Percentiles rank a stretch among this genome's conserved stretches.
Conservation (phyloP, 352 stramenopile genomes). For the Globisporangium sylvaticum region DNA sequence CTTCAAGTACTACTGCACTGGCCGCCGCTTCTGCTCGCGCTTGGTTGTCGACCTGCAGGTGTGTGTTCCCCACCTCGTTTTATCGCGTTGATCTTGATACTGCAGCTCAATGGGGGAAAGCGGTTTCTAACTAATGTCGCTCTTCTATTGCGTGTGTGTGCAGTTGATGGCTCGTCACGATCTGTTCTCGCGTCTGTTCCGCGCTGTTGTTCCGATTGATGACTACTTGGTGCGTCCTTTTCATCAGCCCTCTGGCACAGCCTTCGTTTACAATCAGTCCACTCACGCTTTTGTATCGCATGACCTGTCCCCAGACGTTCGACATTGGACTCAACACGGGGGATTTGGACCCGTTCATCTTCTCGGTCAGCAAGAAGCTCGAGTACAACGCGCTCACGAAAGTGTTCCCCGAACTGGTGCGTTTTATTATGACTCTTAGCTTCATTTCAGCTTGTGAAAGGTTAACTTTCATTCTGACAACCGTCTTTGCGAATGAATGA, state of each 20-base stretch:
- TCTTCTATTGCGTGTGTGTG: slow-evolving; percentile 3
- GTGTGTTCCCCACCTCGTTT: background rate
- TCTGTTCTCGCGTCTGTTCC: slow-evolving; percentile 53
- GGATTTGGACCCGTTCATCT: slow-evolving; percentile 66
- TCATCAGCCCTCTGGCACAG: background rate
- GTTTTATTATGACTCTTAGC: background rate
- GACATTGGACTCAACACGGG: slow-evolving; percentile 57
- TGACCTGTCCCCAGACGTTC: slow-evolving; percentile 39
- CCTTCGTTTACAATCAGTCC: background rate
- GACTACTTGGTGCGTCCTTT: slow-evolving; percentile 12
- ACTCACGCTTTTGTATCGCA: background rate
- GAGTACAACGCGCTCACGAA: slow-evolving; percentile 68
- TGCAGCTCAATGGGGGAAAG: background rate
- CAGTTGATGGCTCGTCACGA: slow-evolving; percentile 59
- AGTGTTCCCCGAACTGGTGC: slow-evolving; percentile 64
- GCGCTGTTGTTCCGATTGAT: slow-evolving; percentile 30
- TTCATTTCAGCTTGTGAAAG: background rate
- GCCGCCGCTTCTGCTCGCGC: slow-evolving; percentile 69
- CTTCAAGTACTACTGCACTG: slow-evolving; percentile 86
- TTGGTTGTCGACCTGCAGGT: slow-evolving; percentile 68
- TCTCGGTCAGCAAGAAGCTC: slow-evolving; percentile 71
- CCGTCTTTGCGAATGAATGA: background rate
- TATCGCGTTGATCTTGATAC: background rate
- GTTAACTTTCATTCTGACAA: background rate
- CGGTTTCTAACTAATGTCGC: background rate